Conservation (phyloP, 352 stramenopile species). For the Phytophthora cactorum region DNA sequence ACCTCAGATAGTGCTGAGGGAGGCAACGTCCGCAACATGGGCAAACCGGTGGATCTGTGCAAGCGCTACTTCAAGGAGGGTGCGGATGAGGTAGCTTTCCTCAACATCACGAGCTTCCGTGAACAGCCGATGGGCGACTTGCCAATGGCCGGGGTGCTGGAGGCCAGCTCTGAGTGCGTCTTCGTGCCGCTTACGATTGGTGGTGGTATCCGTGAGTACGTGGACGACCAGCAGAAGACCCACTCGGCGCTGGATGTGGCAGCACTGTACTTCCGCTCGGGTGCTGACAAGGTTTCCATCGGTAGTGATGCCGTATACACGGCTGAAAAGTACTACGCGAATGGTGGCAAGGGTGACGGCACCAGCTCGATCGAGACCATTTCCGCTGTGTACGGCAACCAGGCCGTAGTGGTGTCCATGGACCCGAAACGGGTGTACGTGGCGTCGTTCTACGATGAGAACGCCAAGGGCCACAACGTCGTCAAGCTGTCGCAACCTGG, state of each 20-base stretch:
- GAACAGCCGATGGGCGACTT: conserved; percentile 96
- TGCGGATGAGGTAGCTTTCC: conserved; percentile 97
- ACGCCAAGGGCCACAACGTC: conserved; percentile 59
- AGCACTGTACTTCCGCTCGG: conserved; percentile 96
- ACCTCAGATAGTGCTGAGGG: conserved; percentile 64
- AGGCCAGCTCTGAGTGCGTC: conserved; percentile 94
- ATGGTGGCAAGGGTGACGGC: conserved; percentile 69
- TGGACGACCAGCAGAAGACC: conserved; percentile 85
- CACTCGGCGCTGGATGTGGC: conserved; percentile 96
- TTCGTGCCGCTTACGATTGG: conserved; percentile 99
- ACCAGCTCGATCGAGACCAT: conserved; percentile 97
- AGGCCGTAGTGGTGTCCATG: conserved; percentile 98
- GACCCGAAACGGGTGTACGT: conserved; percentile 94
- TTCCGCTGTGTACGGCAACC: conserved; percentile 95
- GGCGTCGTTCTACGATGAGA: conserved; percentile 71
- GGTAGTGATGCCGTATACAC: conserved; percentile 97
- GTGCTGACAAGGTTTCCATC: conserved; percentile 98
- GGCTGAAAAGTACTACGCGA: conserved; percentile 90
- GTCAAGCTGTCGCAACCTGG: conserved; percentile 83
- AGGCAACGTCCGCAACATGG: conserved; percentile 96
- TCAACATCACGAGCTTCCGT: conserved; percentile 99
- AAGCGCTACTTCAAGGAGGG: conserved; percentile 96
- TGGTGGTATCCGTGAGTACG: conserved; percentile 97
- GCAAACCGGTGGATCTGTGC: conserved; percentile 96
- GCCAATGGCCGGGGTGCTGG: conserved; percentile 96